Conservation (phyloP, 139 green algal species). For the Tetradesmus lagerheimii region DNA sequence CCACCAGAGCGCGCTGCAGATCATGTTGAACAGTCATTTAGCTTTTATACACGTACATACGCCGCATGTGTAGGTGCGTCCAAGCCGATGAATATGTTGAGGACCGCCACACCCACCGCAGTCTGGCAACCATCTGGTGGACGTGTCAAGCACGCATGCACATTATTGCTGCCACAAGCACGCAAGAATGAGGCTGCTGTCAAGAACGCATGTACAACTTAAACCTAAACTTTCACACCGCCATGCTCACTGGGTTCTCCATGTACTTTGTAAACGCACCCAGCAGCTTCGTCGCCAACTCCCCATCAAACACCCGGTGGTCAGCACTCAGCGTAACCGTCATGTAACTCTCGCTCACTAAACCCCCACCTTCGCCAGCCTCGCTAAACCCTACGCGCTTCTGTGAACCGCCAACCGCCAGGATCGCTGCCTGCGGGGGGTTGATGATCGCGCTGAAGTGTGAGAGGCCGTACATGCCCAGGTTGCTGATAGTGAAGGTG, state of each 20-base stretch:
- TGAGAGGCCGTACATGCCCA: slow-evolving; percentile 95
- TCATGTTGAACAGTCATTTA: too few species aligned
- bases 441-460: slow-evolving; percentile 97
- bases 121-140: too few species aligned
- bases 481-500: slow-evolving; percentile 91
- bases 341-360: slow-evolving; percentile 68
- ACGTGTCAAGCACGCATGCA: neutral
- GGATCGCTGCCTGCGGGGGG: slow-evolving; percentile 87
- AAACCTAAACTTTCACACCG: slow-evolving; percentile 57
- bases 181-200: neutral
- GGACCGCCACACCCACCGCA: too few species aligned
- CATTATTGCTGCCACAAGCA: neutral
- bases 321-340: slow-evolving; percentile 90
- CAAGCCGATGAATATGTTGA: too few species aligned
- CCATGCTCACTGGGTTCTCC: slow-evolving; percentile 79
- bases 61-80: too few species aligned
- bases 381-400: slow-evolving; percentile 61
- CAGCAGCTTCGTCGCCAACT: slow-evolving; percentile 82
- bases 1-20: too few species aligned
- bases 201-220: neutral
- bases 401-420: slow-evolving; percentile 78
- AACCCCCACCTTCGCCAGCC: neutral
- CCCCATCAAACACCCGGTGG: slow-evolving; percentile 89
- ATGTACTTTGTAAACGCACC: slow-evolving; percentile 84
- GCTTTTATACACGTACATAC: too few species aligned